phyloP scores from a whole-genome alignment of 257 asterid species.

The Plectranthus barbatus region DNA sequence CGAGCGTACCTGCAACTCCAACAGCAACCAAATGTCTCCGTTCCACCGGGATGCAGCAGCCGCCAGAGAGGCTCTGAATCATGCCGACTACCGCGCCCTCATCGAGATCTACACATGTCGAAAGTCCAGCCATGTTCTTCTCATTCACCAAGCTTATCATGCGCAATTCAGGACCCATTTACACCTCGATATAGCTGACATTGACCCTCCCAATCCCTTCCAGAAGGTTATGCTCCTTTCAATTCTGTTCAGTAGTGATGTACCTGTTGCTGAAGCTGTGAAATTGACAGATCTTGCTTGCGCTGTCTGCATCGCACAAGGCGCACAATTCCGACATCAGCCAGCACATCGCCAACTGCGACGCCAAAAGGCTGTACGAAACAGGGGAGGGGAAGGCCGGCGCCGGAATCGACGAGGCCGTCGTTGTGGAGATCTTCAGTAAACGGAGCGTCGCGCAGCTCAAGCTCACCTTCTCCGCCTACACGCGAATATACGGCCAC shows the following conservation, averaged over 20 bases:
- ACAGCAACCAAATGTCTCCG: no score
- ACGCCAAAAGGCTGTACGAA: slow-evolving; percentile 54
- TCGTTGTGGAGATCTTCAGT: slow-evolving; percentile 56
- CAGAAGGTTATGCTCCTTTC: slow-evolving; percentile 35
- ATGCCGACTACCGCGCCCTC: slow-evolving; percentile 30
- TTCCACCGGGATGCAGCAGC: slow-evolving; percentile 27
- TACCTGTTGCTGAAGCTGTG: no score
- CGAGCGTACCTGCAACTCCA: slow-evolving; percentile 31
- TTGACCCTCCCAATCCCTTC: slow-evolving; percentile 56
- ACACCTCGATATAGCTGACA: slow-evolving; percentile 41
- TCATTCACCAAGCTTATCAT: slow-evolving; percentile 50
- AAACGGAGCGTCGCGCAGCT: slow-evolving; percentile 71
- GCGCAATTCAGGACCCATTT: slow-evolving; percentile 35
- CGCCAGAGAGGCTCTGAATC: slow-evolving; percentile 47
- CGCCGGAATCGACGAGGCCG: slow-evolving; percentile 45
- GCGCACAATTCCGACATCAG: slow-evolving; percentile 53
- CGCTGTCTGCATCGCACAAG: slow-evolving; percentile 71
- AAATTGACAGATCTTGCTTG: slow-evolving; percentile 41
- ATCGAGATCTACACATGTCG: slow-evolving; percentile 52
- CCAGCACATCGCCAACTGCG: slow-evolving; percentile 68
- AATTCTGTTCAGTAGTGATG: no score
- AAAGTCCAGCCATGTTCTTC: slow-evolving; percentile 69
- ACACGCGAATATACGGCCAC: slow-evolving; percentile 64
- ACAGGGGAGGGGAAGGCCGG: slow-evolving; percentile 61
- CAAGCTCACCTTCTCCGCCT: slow-evolving; percentile 42